These are phyloP conservation scores for Cyberlindnera euphorbiae DNA, from an alignment of 805 yeast genomes.

Conservation along the genomic window DNA sequence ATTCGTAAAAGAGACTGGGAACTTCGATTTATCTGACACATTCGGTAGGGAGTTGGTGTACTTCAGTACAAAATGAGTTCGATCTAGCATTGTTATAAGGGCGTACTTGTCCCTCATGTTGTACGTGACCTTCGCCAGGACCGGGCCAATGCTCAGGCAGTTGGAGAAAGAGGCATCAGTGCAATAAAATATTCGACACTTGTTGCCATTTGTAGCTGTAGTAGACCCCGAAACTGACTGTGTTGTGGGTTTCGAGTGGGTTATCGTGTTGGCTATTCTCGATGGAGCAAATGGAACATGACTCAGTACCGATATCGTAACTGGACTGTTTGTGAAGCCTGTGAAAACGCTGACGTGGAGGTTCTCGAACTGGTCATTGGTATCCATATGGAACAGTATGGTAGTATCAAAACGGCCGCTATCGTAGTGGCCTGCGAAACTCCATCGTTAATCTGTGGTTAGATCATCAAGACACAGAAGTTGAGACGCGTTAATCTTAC, in stretches of 20 bases:
- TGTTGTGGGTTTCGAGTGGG: constrained; percentile 11
- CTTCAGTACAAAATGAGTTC: constrained; percentile 4
- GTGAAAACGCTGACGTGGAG: constrained; percentile 1
- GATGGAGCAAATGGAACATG: constrained; percentile 14
- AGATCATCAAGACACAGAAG: too few relatives aligned
- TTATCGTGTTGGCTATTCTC: constrained; percentile 10
- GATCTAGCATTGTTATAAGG: constrained; percentile 6
- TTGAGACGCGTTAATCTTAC: too few relatives aligned
- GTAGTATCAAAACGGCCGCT: too few relatives aligned
- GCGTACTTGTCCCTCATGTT: constrained; percentile 21
- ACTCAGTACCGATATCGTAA: constrained; percentile 8
- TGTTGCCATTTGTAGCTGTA: constrained; percentile 17
- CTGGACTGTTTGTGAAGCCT: constrained; percentile 1
- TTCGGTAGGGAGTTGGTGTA: constrained; percentile 2
- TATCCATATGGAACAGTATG: too few relatives aligned
- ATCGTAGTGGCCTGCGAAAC: too few relatives aligned
- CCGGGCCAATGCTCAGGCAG: constrained; percentile 5
- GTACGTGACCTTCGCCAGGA: constrained; percentile 15
- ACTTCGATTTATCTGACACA: background rate
- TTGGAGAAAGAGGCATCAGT: constrained; percentile 1
- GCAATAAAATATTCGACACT: constrained; percentile 17
- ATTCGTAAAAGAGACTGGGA: background rate
- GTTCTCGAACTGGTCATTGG: background rate
- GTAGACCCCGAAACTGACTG: constrained; percentile 6
- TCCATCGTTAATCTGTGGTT: too few relatives aligned